A percentile compares a stretch with the other conserved stretches of the same genome.
Conservation (phyloP, 441 rosid genomes). For the Populus tomentosa region DNA sequence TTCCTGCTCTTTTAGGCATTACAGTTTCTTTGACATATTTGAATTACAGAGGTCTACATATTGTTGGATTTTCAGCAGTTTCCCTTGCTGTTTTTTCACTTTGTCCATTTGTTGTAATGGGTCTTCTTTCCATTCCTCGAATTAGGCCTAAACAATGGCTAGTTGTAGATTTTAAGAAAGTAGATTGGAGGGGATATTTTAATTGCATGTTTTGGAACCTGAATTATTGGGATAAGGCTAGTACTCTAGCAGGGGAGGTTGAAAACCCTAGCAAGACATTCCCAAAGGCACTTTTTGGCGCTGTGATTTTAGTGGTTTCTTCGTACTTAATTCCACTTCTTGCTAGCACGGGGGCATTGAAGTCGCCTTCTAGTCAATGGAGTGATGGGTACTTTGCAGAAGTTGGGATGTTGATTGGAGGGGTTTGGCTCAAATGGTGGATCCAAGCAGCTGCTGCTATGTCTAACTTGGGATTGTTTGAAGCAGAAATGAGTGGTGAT, state of each 20-base stretch:
- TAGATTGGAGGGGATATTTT: slow-evolving; percentile 85
- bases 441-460: slow-evolving; percentile 90
- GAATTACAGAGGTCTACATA: slow-evolving; percentile 87
- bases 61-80: slow-evolving; percentile 85
- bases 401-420: slow-evolving; percentile 82
- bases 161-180: slow-evolving; percentile 51
- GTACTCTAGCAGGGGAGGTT: slow-evolving; percentile 93
- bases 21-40: slow-evolving; percentile 71
- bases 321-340: slow-evolving; percentile 78
- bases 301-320: slow-evolving; percentile 61
- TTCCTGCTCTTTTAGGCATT: slow-evolving; percentile 72
- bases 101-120: slow-evolving; percentile 70
- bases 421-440: slow-evolving; percentile 85
- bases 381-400: slow-evolving; percentile 92
- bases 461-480: slow-evolving; percentile 89
- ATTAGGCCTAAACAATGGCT: slow-evolving; percentile 68
- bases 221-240: slow-evolving; percentile 92
- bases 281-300: slow-evolving; percentile 82
- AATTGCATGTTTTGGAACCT: slow-evolving; percentile 91
- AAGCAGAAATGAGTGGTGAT: slow-evolving; percentile 96
- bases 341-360: slow-evolving; percentile 75
- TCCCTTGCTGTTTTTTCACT: slow-evolving; percentile 67
- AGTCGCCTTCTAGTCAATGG: slow-evolving; percentile 56
- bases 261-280: slow-evolving; percentile 73
- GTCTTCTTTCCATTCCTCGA: slow-evolving; percentile 57